phyloP scores from a whole-genome alignment of 495 filamentous ascomycete genomes.

The Trichocladium uniseriatum region DNA sequence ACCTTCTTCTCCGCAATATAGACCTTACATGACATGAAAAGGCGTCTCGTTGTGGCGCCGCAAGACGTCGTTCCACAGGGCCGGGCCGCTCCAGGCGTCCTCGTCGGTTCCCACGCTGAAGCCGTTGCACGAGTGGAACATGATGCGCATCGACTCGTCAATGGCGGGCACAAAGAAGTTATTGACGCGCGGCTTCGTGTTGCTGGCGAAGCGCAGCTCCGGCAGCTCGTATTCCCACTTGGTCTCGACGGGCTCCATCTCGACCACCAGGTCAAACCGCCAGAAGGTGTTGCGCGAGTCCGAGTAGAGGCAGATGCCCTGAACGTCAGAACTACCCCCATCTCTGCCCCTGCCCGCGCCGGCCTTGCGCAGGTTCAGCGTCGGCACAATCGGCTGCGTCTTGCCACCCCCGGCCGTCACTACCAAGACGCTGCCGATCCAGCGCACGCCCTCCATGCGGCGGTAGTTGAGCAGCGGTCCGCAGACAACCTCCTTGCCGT shows the following conservation, averaged over 20 bases:
- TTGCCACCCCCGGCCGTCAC: constrained; percentile 59
- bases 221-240: constrained; percentile 53
- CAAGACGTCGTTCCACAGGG: constrained; percentile 85
- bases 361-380: constrained; percentile 21
- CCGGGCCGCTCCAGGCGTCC: constrained; percentile 70
- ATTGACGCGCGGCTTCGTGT: constrained; percentile 39
- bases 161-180: constrained; percentile 67
- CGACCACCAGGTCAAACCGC: constrained; percentile 59
- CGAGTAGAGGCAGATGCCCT: constrained; percentile 63
- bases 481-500: constrained; percentile 56
- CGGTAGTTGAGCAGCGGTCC: constrained; percentile 81
- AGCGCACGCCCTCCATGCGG: constrained; percentile 61
- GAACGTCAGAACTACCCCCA: constrained; percentile 4
- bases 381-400: constrained; percentile 26
- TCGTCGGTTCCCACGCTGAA: constrained; percentile 91
- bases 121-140: constrained; percentile 95
- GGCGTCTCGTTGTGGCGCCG: constrained; percentile 59
- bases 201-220: constrained; percentile 35
- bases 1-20: background rate
- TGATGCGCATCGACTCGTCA: constrained; percentile 81
- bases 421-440: constrained; percentile 77
- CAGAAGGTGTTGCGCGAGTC: constrained; percentile 73
- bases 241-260: constrained; percentile 44
- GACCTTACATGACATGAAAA: constrained; percentile 68
- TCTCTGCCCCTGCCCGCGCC: background rate